Evolutionary conservation across 805 yeast species (phyloP).

Genomic region (Hanseniaspora lachancei): DNA sequence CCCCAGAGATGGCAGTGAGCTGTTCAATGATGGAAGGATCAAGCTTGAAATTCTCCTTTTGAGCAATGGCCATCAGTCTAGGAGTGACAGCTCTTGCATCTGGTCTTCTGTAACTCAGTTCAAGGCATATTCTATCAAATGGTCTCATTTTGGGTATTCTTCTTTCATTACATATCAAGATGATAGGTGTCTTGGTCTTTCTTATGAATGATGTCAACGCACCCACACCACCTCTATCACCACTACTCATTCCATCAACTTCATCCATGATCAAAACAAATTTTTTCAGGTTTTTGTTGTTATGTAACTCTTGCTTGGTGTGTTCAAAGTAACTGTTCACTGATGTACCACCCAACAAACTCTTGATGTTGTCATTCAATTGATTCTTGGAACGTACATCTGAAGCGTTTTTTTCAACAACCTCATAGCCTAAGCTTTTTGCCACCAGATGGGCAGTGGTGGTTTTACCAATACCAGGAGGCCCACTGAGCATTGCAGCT

Average conservation of each 20-base stretch:
- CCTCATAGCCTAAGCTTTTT: constrained; percentile 53
- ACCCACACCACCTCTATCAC: constrained; percentile 97
- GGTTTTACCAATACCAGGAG: constrained; percentile 79
- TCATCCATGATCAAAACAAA: constrained; percentile 93
- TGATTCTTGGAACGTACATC: constrained; percentile 81
- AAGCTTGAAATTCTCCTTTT: constrained; percentile 64
- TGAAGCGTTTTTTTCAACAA: constrained; percentile 68
- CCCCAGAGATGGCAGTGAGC: constrained; percentile 68
- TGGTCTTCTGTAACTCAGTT: constrained; percentile 80
- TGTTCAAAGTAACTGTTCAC: constrained; percentile 60
- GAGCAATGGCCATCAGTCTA: constrained; percentile 80
- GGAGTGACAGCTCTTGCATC: constrained; percentile 68
- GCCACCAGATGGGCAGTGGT: constrained; percentile 71
- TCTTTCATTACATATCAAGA: constrained; percentile 86
- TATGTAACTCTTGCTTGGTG: constrained; percentile 20
- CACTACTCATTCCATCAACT: constrained; percentile 98
- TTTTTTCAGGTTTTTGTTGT: constrained; percentile 34
- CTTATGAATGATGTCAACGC: constrained; percentile 78
- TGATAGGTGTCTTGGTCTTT: constrained; percentile 77
- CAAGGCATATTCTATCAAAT: constrained; percentile 70
- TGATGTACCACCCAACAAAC: constrained; percentile 67
- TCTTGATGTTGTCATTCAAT: constrained; percentile 53
- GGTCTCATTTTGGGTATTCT: constrained; percentile 91
- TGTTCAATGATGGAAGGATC: constrained; percentile 74
- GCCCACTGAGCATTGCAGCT: constrained; percentile 77